A percentile compares a stretch with the other conserved stretches of the same genome.
These are phyloP conservation scores for Leccinum solheimii DNA, from an alignment of 1,284 basidiomycete species.

Conservation along the genomic window DNA sequence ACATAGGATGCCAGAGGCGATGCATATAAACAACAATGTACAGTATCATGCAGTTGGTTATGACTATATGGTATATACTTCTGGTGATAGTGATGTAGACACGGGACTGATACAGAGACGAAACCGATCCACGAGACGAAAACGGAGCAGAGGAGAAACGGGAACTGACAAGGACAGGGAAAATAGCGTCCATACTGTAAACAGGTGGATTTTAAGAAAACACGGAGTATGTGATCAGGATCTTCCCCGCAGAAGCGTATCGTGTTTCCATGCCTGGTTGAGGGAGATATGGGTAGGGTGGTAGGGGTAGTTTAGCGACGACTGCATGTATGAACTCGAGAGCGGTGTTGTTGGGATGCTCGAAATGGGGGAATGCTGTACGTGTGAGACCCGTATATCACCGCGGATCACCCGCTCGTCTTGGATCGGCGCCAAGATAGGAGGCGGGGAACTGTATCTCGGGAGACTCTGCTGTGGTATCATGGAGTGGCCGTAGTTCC, in stretches of 20 bases:
- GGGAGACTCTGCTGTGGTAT: conserved; percentile 30
- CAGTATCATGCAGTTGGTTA: conserved; percentile 35
- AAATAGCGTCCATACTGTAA: neutral
- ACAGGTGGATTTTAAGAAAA: neutral
- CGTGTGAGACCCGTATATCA: conserved; percentile 33
- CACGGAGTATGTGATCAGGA: conserved; percentile 19
- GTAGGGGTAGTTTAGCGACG: conserved; percentile 41
- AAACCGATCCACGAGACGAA: conserved; percentile 18
- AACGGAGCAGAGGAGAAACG: conserved; percentile 1
- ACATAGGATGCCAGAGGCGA: conserved; percentile 9
- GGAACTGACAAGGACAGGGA: conserved; percentile 6
- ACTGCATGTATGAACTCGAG: conserved; percentile 40
- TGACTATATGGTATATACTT: conserved; percentile 38
- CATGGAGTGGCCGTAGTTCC: conserved; percentile 34
- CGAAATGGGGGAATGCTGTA: conserved; percentile 38
- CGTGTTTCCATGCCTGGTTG: conserved; percentile 33
- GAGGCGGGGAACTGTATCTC: conserved; percentile 53
- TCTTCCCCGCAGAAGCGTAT: conserved; percentile 31
- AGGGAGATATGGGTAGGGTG: conserved; percentile 35
- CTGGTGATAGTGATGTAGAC: conserved; percentile 32
- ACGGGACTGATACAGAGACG: conserved; percentile 26
- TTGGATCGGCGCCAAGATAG: conserved; percentile 55
- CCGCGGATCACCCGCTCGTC: conserved; percentile 43
- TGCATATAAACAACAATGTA: conserved; percentile 37
- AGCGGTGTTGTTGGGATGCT: conserved; percentile 31